Base-by-base conservation (phyloP, 495 filamentous ascomycete genomes). In the Trypethelium eluteriae region DNA sequence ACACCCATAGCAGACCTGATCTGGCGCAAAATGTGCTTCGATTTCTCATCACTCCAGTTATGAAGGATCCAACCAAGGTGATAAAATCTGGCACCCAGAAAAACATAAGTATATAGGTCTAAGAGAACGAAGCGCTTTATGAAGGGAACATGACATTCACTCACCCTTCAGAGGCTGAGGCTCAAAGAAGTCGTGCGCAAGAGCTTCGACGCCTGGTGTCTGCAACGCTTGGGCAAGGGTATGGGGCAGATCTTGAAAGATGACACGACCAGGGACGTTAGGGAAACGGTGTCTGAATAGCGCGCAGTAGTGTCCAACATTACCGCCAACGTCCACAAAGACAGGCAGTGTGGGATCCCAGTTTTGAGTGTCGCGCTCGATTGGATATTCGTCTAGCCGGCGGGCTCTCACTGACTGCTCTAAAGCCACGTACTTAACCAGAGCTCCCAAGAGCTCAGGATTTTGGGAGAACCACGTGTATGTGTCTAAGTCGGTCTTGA, bases 311-410 rank as follows among this genome's bases (percentile, higher is more conserved):
- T 62, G 41, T 25, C 67, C 67, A 12, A 59, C 25, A 32, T 57
- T 62, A 35, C 67, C 67, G 32, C 67, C 67, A 25, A 69, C 53
- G 59, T 69, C 67, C 4, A 69, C 67, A 16, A 69, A 66, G 14
- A 69, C 5, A 59, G 53, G 53, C 11, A 53, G 2, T 0, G 11
- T 18, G 49, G 49, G 49, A 53, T 53, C 49, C 49, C 49, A 53
- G 49, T n/a, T n/a, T 5, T 53, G 49, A 14, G 49, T 53, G 12
- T 53, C 49, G 16, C 49, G 49, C 49, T 53, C 49, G 49, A 53
- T 5, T 14, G 49, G 49, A 53, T 53, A 53, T n/a, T 53, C 49
- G 18, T 53, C n/a, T 18, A 53, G 49, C 49, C 49, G 2, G 49
- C 49, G 49, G n/a, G 11, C n/a, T 53, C 49, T 11, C 11, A 53